These are phyloP conservation scores for Solioccasus polychromus DNA, from an alignment of 768 basidiomycete genomes.

Conservation along the genomic window DNA sequence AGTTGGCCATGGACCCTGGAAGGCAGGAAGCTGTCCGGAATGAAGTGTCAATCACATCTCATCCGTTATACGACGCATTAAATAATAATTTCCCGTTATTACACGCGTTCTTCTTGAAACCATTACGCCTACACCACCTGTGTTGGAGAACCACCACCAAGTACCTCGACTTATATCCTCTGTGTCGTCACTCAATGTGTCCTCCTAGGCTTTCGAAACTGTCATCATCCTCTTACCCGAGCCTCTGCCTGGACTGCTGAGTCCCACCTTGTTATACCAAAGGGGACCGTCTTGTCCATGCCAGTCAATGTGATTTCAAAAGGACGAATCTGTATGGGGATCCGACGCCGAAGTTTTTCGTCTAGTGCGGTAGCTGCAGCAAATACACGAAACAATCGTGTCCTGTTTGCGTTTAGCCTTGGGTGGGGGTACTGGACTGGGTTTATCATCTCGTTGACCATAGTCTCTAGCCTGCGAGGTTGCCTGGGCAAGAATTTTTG, in stretches of 20 bases:
- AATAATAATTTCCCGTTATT: constrained; percentile 50
- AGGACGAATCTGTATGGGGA: constrained; percentile 56
- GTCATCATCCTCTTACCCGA: constrained; percentile 53
- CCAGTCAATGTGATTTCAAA: constrained; percentile 58
- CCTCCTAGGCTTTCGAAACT: constrained; percentile 46
- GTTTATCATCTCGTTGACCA: constrained; percentile 10
- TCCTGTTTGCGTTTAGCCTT: constrained; percentile 56
- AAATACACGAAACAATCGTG: constrained; percentile 36
- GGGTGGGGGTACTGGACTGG: constrained; percentile 38
- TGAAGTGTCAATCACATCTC: constrained; percentile 44
- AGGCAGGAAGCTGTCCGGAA: constrained; percentile 57
- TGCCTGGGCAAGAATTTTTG: constrained; percentile 62
- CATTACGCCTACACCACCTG: constrained; percentile 56
- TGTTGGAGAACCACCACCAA: constrained; percentile 66
- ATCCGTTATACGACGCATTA: constrained; percentile 52
- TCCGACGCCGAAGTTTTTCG: constrained; percentile 53
- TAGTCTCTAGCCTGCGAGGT: constrained; percentile 47
- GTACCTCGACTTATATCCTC: constrained; percentile 24
- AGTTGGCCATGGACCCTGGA: constrained; percentile 49
- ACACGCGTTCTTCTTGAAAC: constrained; percentile 61
- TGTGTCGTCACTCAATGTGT: constrained; percentile 3
- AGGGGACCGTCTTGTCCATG: constrained; percentile 53
- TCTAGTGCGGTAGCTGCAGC: constrained; percentile 61
- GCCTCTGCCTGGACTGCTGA: constrained; percentile 46
- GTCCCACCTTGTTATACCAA: constrained; percentile 47